phyloP scores from a whole-genome alignment of 306 rosid genomes.

The Castanopsis chinensis region DNA sequence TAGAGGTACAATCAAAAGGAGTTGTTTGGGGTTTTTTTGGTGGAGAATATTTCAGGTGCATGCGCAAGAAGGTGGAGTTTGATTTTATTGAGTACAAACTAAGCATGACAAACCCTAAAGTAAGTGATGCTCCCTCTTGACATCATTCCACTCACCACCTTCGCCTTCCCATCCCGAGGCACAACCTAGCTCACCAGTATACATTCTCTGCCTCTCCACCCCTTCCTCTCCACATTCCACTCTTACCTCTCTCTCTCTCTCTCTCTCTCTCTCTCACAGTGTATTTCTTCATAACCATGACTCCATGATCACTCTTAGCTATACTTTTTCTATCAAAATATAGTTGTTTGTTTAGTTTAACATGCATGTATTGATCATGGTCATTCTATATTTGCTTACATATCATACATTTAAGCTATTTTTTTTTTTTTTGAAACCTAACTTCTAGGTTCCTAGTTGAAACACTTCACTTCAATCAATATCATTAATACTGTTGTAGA shows the following conservation, averaged over 20 bases:
- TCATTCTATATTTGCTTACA: background rate
- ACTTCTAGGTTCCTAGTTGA: too few species aligned
- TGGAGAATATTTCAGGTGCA: slow-evolving; percentile 94
- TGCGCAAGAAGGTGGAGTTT: slow-evolving; percentile 57
- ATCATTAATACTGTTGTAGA: too few species aligned
- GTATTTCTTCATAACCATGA: background rate
- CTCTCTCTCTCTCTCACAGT: background rate
- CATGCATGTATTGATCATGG: background rate
- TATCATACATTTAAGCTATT: background rate
- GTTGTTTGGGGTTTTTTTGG: slow-evolving; percentile 44
- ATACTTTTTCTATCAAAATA: background rate
- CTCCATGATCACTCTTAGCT: background rate
- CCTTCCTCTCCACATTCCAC: slow-evolving; percentile 16
- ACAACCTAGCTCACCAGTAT: slow-evolving; percentile 48
- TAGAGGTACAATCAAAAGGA: slow-evolving; percentile 52
- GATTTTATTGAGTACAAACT: slow-evolving; percentile 79
- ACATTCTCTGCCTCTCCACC: slow-evolving; percentile 49
- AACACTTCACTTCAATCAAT: too few species aligned
- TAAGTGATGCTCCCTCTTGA: slow-evolving; percentile 75
- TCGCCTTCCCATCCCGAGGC: slow-evolving; percentile 85
- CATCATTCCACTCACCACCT: slow-evolving; percentile 99
- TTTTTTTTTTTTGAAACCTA: too few species aligned
- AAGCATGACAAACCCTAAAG: slow-evolving; percentile 98
- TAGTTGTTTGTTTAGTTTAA: background rate
- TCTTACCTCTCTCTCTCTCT: background rate